Base-by-base conservation (phyloP, 768 basidiomycete genomes). In the Tephrocybe sp. region DNA sequence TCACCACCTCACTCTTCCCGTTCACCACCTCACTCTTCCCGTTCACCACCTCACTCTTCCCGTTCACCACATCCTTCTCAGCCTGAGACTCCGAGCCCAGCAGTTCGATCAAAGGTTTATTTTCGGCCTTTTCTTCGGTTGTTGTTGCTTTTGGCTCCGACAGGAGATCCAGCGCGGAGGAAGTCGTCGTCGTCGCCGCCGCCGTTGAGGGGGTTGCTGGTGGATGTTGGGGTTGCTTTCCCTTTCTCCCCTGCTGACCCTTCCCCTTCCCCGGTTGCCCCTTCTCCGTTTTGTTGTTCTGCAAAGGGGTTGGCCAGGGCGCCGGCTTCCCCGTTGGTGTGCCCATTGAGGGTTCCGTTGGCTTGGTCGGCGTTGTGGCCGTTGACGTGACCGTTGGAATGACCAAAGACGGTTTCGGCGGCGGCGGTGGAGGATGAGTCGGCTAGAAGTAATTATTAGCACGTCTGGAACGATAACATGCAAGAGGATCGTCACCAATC, bases 401-500 rank as follows among this genome's bases (percentile, higher is more conserved):
- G 3, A 23, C 25, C 15, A 22, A 11, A 12, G 18, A 3, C 12
- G 40, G 49, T n/a, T 50, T 42, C 0, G 41, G 44, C 16, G 36
- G 43, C 0, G 41, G 44, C 16, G 36, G 43, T 8, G 43, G 43
- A 2, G 34, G 43, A 4, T 19, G 25, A 8, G 19, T 4, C 44
- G 39, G 38, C 23, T 3, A 36, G 34, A 53, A 23, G 31, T 31
- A 45, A 29, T 52, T 7, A 38, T 53, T 15, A 57, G 51, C 25
- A 18, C 15, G 42, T 40, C 47, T 49, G n/a, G 40, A 51, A 16
- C 24, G 31, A 22, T 16, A 16, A 29, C 19, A 23, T 13, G 15
- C 15, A 36, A 52, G 45, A 43, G 23, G 49, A 46, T 49, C 38
- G 57, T 59, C 55, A 59, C 54, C 56, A 49, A 55, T 53, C 52